These are phyloP conservation scores for Colletotrichum godetiae DNA, from an alignment of 2,329 filamentous ascomycete genomes.

Conservation along the genomic window DNA sequence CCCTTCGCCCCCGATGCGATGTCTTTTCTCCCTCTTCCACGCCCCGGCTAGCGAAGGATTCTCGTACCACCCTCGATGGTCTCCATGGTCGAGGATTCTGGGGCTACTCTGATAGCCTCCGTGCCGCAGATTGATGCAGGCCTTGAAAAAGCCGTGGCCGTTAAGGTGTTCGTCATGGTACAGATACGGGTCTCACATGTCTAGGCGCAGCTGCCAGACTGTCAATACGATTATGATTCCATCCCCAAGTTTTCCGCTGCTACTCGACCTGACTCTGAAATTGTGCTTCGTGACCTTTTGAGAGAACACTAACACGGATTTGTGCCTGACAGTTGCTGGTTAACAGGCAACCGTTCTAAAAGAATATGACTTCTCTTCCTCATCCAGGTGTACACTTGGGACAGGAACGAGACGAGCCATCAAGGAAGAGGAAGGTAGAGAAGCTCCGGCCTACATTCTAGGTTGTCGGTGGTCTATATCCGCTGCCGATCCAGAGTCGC, in stretches of 20 bases:
- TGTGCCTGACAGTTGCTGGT: no score
- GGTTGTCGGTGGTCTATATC: no score
- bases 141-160: slow-evolving; percentile 72
- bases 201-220: slow-evolving; percentile 8
- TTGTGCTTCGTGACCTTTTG: neutral
- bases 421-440: no score
- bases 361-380: no score
- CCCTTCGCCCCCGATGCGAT: slow-evolving; percentile 10
- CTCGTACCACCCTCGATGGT: slow-evolving; percentile 56
- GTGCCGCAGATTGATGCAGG: slow-evolving; percentile 68
- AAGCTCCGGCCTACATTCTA: no score
- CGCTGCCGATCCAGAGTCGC: no score
- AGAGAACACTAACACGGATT: no score
- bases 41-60: slow-evolving; percentile 67
- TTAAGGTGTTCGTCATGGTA: slow-evolving; percentile 67
- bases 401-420: no score
- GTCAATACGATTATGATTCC: slow-evolving; percentile 12
- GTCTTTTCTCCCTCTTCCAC: neutral
- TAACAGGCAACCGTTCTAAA: no score
- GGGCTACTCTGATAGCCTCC: slow-evolving; percentile 67
- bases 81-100: slow-evolving; percentile 64
- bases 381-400: no score
- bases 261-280: neutral
- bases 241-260: neutral
- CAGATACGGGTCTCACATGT: slow-evolving; percentile 74